These are phyloP conservation scores for Alternaria brassicae DNA, from an alignment of 2,329 filamentous ascomycete genomes.

Conservation along the genomic window DNA sequence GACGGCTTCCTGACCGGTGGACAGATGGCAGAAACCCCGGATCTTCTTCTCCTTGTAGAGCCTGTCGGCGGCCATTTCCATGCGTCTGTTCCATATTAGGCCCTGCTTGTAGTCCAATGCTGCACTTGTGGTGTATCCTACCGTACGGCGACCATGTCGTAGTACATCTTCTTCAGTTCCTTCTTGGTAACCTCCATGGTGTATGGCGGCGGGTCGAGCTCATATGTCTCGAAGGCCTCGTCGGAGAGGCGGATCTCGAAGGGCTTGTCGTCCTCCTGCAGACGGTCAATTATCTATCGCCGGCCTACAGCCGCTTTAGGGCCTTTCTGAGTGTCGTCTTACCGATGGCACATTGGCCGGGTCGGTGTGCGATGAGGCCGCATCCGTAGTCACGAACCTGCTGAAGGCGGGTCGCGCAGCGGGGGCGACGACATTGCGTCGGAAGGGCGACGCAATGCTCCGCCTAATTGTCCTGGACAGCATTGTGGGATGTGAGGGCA, in stretches of 20 bases:
- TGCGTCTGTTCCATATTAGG: constrained; percentile 69
- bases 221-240: constrained; percentile 99
- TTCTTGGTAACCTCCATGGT: constrained; percentile 94
- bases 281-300: constrained; percentile 28
- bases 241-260: constrained; percentile 94
- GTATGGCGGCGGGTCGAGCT: constrained; percentile 95
- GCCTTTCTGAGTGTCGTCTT: constrained; percentile 41
- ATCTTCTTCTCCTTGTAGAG: constrained; percentile 99
- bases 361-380: constrained; percentile 88
- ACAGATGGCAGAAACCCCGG: constrained; percentile 98
- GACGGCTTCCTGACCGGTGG: constrained; percentile 96
- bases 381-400: constrained; percentile 91
- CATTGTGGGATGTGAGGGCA: constrained; percentile 42
- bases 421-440: constrained; percentile 48
- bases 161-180: constrained; percentile 98
- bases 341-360: constrained; percentile 74
- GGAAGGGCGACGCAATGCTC: constrained; percentile 50
- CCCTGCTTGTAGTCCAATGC: neutral
- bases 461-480: constrained; percentile 51
- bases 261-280: constrained; percentile 87
- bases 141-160: constrained; percentile 94
- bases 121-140: constrained; percentile 58
- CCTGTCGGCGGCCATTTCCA: constrained; percentile 99
- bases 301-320: neutral
- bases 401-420: constrained; percentile 56